Percentiles rank a stretch among this genome's conserved stretches.
phyloP scores from a whole-genome alignment of 2,329 filamentous ascomycete genomes.

The Hymenoscyphus fraxineus region DNA sequence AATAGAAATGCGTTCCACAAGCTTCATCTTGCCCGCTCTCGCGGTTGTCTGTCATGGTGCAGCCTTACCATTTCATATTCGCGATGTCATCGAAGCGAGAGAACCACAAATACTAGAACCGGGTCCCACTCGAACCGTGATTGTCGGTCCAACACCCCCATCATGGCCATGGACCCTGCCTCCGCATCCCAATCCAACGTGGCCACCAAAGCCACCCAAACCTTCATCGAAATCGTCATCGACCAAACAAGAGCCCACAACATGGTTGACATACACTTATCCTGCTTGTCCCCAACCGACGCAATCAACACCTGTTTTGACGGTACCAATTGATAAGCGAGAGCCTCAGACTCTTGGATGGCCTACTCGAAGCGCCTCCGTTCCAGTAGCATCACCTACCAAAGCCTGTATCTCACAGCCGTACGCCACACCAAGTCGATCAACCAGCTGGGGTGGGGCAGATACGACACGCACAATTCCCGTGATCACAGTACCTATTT shows the following conservation, averaged over 20 bases:
- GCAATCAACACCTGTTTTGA: conserved; percentile 2
- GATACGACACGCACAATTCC: conserved; percentile 6
- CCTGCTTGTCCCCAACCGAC: conserved; percentile 1
- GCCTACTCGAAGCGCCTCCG: conserved; percentile 5
- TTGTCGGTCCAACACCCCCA: conserved; percentile 1
- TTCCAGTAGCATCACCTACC: neutral
- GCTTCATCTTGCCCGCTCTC: conserved; percentile 15
- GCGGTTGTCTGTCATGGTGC: conserved; percentile 16
- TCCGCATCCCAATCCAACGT: neutral
- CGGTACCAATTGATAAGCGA: conserved; percentile 10
- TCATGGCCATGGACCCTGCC: neutral
- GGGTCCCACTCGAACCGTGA: conserved; percentile 7
- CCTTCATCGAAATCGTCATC: neutral
- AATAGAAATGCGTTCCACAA: conserved; percentile 14
- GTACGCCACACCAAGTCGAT: neutral
- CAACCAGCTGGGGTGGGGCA: neutral
- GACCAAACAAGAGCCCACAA: conserved; percentile 5
- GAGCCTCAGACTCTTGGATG: conserved; percentile 14
- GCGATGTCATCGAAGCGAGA: conserved; percentile 5
- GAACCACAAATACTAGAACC: neutral
- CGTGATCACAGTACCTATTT: neutral
- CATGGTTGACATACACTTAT: conserved; percentile 3
- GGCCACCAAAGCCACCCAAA: conserved; percentile 2
- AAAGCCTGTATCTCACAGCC: neutral
- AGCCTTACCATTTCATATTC: conserved; percentile 12